Evolutionary conservation across 225 moss, liverwort and hornwort genomes (phyloP), one percentile per base, ranked within the genome.

Genomic region (Physcomitrium patens): DNA sequence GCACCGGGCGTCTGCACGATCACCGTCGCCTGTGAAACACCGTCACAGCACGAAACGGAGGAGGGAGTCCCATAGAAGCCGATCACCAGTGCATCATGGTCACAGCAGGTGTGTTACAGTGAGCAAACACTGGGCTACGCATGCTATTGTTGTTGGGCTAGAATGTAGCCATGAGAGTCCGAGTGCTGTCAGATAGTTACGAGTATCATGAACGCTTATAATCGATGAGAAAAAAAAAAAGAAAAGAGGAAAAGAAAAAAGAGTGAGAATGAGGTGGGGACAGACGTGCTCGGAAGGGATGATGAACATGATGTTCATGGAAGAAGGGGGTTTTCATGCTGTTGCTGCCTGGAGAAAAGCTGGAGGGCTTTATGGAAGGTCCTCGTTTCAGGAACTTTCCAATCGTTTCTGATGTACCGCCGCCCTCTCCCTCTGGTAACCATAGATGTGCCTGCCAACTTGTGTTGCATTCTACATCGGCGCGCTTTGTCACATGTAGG

Each of bases 51-150:
- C 75, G 90, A 92, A 87, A 89, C 87, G 97, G 77, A 85, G 97
- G 90, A 91, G 94, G 82, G 97, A 97, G 77, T 82, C 82, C 46
- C 87, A 90, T 80, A 93, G 94, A 86, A 97, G 97, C 87, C 97
- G 97, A 86, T 97, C 97, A 84, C 97, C 96, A 49, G 87, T 86
- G 70, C 97, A 93, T 90, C 90, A 89, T 83, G 82, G 89, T 47
- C 91, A 93, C 85, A 91, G 94, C 90, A 97, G 97, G 97, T 97
- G 91, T 94, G 94, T 94, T 85, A 89, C 90, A 89, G 89, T 87
- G 96, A 90, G 86, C 86, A 92, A 88, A 81, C 83, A 85, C 86
- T 83, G 88, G 88, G 81, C 91, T 74, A 80, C 89, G 47, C 78
- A 85, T 92, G 82, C 79, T 84, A 73, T 86, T 85, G 80, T 88